Evolutionary conservation across 192 early-diverging fungal genomes (phyloP), one percentile per base, ranked within the genome.

Genomic region (Backusella morwellensis): DNA sequence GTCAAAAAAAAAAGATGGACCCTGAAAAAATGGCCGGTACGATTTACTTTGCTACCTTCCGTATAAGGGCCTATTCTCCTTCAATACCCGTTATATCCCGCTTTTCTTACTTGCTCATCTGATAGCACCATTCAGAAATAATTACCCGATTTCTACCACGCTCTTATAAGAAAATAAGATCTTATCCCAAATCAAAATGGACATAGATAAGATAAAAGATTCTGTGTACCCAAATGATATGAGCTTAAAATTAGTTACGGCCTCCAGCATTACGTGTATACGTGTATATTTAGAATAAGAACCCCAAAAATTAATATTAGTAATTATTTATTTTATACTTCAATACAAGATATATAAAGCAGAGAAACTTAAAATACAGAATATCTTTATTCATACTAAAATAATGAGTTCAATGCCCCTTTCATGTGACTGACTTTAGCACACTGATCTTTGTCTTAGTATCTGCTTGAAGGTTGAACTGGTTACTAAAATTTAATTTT

Each of bases 31-130:
- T 26, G 3, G 12, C 56, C 56, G 56, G 26, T 11, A 63, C 56
- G n/a, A 23, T 17, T 50, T 63, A 63, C 56, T 29, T 14, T 63
- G 23, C 12, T 29, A 23, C 23, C 26, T 63, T 63, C 56, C 23
- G 56, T 29, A 29, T 26, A 29, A 63, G 56, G 23, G 23, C 56
- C 56, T 63, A 63, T 63, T 63, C 56, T 63, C 56, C 56, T 63
- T 63, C 56, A 63, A 63, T 63, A 63, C 56, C 56, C 56, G 56
- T 63, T 63, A 63, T 63, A 63, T 63, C 56, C 56, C 56, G 56
- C 23, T 14, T 23, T 63, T 63, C 56, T 63, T 63, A 14, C 56
- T 63, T 63, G 21, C 56, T 29, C 56, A 63, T 63, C 56, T 63
- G 56, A 63, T 63, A 63, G 29, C 8, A 63, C 56, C 56, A 63